Evolutionary conservation across 1,139 yeast species (phyloP).

Genomic region (Suhomyces anneliseae): DNA sequence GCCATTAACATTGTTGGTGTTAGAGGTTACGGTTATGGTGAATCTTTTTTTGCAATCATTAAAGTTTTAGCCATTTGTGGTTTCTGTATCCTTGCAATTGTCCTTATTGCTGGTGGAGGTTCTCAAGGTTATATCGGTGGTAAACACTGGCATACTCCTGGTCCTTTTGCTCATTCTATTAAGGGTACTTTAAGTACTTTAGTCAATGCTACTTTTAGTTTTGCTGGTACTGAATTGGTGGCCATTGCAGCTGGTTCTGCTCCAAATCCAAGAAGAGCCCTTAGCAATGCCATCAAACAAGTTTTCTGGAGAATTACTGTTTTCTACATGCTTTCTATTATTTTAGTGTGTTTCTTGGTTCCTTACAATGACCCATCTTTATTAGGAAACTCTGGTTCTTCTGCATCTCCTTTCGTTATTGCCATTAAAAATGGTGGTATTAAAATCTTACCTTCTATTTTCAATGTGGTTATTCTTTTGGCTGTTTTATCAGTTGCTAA

Average conservation of each 20-base stretch:
- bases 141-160: slow-evolving; percentile 21
- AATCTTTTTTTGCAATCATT: slow-evolving; percentile 20
- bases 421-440: slow-evolving; percentile 29
- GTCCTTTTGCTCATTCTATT: slow-evolving; percentile 23
- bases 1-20: slow-evolving; percentile 21
- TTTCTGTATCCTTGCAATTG: slow-evolving; percentile 22
- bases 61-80: slow-evolving; percentile 24
- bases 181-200: slow-evolving; percentile 23
- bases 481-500: slow-evolving; percentile 37
- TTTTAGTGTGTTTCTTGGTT: slow-evolving; percentile 22
- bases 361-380: slow-evolving; percentile 19
- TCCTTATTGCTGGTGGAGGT: slow-evolving; percentile 21
- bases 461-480: slow-evolving; percentile 34
- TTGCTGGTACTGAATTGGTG: slow-evolving; percentile 27
- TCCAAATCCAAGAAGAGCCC: slow-evolving; percentile 22
- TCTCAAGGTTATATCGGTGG: slow-evolving; percentile 22
- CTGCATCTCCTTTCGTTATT: slow-evolving; percentile 20
- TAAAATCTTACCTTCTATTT: slow-evolving; percentile 31
- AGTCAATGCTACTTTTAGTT: slow-evolving; percentile 24
- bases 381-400: slow-evolving; percentile 24
- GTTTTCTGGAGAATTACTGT: slow-evolving; percentile 24
- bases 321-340: slow-evolving; percentile 24
- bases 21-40: slow-evolving; percentile 21
- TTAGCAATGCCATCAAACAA: slow-evolving; percentile 24
- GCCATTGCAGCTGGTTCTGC: slow-evolving; percentile 26